These are phyloP conservation scores for Scheffersomyces segobiensis DNA, from an alignment of 1,139 yeast species.

Conservation along the genomic window DNA sequence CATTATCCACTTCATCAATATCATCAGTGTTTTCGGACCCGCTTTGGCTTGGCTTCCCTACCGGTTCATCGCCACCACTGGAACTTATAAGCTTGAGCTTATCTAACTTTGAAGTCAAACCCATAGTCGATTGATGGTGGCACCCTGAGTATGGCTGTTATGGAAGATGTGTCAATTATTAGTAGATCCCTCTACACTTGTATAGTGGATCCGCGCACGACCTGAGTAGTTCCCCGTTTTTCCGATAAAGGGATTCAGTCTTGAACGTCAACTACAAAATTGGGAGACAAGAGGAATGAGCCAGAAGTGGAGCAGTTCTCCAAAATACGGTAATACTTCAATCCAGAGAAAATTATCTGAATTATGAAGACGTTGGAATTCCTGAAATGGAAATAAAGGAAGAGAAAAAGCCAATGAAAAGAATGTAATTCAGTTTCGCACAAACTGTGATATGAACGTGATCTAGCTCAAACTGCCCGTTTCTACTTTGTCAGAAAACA, in stretches of 20 bases:
- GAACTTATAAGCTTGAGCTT: slow-evolving; percentile 25
- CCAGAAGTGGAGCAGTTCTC: background rate
- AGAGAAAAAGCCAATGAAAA: background rate
- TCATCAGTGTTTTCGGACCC: slow-evolving; percentile 49
- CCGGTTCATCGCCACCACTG: slow-evolving; percentile 6
- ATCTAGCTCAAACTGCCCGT: background rate
- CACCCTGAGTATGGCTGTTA: background rate
- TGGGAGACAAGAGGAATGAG: background rate
- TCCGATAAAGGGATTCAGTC: background rate
- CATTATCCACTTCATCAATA: slow-evolving; percentile 87
- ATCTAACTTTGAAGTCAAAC: slow-evolving; percentile 37
- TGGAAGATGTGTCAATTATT: background rate
- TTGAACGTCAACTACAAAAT: background rate
- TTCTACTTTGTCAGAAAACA: background rate
- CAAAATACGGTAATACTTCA: background rate
- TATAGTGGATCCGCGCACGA: background rate
- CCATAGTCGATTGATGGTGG: slow-evolving; percentile 20
- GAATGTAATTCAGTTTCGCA: background rate
- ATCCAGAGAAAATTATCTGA: background rate
- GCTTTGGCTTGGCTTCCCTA: background rate
- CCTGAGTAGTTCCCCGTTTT: background rate
- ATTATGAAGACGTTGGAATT: background rate
- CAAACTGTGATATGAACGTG: background rate
- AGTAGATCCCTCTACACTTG: background rate
- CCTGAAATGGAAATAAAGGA: background rate